Evolutionary conservation across 352 stramenopile species (phyloP), one percentile per base, ranked within the genome.

Genomic region (Globisporangium solare): DNA sequence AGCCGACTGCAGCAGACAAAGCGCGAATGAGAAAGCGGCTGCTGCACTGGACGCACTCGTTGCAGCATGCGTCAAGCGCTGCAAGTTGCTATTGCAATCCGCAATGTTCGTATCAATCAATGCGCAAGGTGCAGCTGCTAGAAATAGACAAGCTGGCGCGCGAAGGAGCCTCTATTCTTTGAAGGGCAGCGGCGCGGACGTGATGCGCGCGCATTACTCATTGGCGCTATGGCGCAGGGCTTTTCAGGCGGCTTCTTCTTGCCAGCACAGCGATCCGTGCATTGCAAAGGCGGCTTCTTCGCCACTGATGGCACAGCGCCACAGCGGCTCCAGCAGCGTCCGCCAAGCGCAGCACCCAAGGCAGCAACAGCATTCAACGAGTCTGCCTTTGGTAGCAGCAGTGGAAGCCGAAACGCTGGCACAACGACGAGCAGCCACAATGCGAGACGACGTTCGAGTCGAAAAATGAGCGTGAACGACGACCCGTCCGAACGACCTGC

Each of bases 231-330:
- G 64, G 22, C 66, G 41, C 52, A 70, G 12, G 69, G 71, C 14
- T 73, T 79, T 60, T 75, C 70, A 0, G 71, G 71, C 6, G 74
- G 74, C 22, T 84, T 84, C 67, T 84, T 84, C 55, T 64, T 84
- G 15, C 74, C 74, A 3, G 74, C 74, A 17, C 74, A 84, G 64
- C 71, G 71, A 22, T 84, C 74, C 0, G 60, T 81, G 35, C 74
- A 84, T 51, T 79, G 68, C 61, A 68, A 76, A 47, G 74, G 74
- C 43, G 74, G 74, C 2, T 81, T 83, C 63, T 84, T 84, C 55
- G 54, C 70, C n/a, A 65, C 71, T 0, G 63, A 69, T 39, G 45
- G 27, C 10, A 0, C 35, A 61, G 41, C 40, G 22, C 24, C 22
- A 15, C 32, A 21, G 43, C 10, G 41, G 22, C 22, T 31, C 3